A percentile compares a stretch with the other conserved stretches of the same genome.
Conservation (phyloP, 768 basidiomycete genomes). For the Punctularia strigosozonata region DNA sequence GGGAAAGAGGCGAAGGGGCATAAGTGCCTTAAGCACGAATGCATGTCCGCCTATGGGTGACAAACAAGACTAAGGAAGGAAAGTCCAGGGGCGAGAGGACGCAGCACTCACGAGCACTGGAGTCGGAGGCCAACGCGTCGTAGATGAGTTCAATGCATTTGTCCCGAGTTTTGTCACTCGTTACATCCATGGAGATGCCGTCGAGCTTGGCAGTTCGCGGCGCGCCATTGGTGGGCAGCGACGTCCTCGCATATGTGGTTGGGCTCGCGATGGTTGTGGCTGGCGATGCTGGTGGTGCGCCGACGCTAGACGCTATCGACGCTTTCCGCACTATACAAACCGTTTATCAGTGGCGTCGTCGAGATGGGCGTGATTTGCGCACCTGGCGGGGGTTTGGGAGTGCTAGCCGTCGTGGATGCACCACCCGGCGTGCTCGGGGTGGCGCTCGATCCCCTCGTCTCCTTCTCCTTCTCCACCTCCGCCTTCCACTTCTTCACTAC, state of each 20-base stretch:
- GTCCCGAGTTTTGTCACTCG: conserved; percentile 69
- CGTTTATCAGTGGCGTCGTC: neutral
- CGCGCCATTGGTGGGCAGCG: conserved; percentile 24
- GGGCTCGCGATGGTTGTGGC: conserved; percentile 15
- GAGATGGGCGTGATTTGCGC: conserved; percentile 11
- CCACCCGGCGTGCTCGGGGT: no score
- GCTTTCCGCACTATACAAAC: conserved; percentile 6
- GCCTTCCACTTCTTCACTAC: conserved; percentile 88
- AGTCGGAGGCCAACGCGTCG: conserved; percentile 80
- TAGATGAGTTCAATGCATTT: conserved; percentile 86
- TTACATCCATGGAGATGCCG: conserved; percentile 40
- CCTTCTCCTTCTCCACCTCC: conserved; percentile 58
- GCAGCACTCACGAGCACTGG: conserved; percentile 66
- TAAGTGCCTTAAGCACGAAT: conserved; percentile 2
- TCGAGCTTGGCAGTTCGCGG: conserved; percentile 60
- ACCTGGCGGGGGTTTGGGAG: conserved; percentile 26
- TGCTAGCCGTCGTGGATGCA: conserved; percentile 5
- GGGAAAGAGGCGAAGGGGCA: no score
- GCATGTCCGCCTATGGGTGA: neutral
- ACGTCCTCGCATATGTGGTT: conserved; percentile 22
- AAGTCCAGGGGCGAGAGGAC: neutral
- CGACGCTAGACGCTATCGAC: conserved; percentile 8
- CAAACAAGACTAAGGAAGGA: conserved; percentile 2
- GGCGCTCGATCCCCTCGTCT: no score
- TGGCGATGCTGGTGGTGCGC: conserved; percentile 1